Evolutionary conservation across 768 basidiomycete species (phyloP), one percentile per base, ranked within the genome.

Genomic region (Kwoniella sp.): DNA sequence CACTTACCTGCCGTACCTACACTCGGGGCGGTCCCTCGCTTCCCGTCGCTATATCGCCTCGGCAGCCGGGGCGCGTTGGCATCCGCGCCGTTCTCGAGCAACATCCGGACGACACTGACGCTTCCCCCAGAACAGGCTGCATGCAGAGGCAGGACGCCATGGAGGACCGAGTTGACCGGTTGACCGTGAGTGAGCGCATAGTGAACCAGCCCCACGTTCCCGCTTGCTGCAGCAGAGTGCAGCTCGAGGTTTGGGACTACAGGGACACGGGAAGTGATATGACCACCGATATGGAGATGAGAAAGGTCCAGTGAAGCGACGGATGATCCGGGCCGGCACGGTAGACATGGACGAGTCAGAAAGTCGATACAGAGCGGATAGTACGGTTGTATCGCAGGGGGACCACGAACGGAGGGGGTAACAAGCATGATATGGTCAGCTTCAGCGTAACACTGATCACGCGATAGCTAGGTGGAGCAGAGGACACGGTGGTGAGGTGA

Each of bases 91-190:
- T 84, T 78, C 56, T 95, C 89, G 66, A 99, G 86, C 39, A 99
- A 77, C 59, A 92, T 79, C 65, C 83, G 82, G 33, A 98, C 90
- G 37, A 96, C 87, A 51, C 84, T 81, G 50, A 87, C 88, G 68
- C 83, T 88, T 1, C 95, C 95, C 20, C 89, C 89, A 0, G 89
- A 87, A 62, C 84, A 88, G 2, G 93, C 95, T 3, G 90, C 92
- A 70, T 99, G 95, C 8, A 99, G 80, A 3, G 95, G 92, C n/a
- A 95, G 83, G 3, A 99, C 87, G 29, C 95, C 95, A 69, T 93
- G 89, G 46, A 96, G 81, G 27, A 95, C 89, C 4, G 90, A 88
- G 74, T 99, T 96, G 74, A 93, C 84, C 9, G 95, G 93, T 66
- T 98, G 95, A 7, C 93, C 93, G 64, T 92, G 86, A 2, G 84